phyloP scores from a whole-genome alignment of 331 rosid genomes.

The Erythrophleum ivorense region DNA sequence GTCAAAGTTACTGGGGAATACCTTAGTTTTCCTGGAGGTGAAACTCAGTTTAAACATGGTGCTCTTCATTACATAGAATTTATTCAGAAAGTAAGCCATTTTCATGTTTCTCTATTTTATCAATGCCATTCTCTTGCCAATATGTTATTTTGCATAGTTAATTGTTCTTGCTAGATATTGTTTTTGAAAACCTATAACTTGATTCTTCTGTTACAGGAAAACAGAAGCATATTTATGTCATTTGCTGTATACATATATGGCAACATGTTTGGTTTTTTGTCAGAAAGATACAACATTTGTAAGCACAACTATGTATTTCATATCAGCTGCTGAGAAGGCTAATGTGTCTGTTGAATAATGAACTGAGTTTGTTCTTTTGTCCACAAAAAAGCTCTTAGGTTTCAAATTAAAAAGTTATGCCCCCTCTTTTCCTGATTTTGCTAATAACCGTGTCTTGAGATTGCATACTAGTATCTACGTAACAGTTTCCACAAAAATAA shows the following conservation, averaged over 20 bases:
- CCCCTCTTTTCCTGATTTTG: not conserved
- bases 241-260: constrained; percentile 18
- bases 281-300: constrained; percentile 15
- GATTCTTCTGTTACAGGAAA: constrained; percentile 7
- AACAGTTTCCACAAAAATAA: not conserved
- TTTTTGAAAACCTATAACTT: not conserved
- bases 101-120: constrained; percentile 17
- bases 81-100: constrained; percentile 69
- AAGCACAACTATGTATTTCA: not conserved
- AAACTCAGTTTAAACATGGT: constrained; percentile 84
- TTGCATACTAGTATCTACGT: constrained; percentile 1
- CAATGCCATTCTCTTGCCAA: constrained; percentile 6
- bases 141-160: not conserved
- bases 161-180: constrained; percentile 26
- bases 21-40: constrained; percentile 91
- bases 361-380: not conserved
- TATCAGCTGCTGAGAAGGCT: not conserved
- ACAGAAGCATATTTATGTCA: constrained; percentile 17
- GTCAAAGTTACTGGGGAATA: constrained; percentile 81
- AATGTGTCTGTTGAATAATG: not conserved
- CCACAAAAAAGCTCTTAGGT: not conserved
- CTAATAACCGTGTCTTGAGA: not conserved
- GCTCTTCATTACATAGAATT: constrained; percentile 88
- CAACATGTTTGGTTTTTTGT: not conserved
- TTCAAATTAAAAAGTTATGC: not conserved